Base-by-base conservation (phyloP, 2,329 filamentous ascomycete genomes). In the Penicillium sp. region DNA sequence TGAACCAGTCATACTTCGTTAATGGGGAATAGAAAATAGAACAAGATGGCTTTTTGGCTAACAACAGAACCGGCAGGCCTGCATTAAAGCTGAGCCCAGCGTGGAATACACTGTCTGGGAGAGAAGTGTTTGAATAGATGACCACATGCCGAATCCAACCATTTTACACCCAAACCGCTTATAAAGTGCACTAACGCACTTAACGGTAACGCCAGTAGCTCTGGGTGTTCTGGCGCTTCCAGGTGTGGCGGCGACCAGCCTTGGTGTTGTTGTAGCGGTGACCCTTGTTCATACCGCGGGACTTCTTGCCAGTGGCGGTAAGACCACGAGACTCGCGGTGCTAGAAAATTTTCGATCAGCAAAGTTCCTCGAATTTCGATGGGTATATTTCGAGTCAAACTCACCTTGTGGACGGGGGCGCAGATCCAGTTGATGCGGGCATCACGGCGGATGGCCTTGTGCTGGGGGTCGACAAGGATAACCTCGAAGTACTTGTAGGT, bases 401-500 rank as follows among this genome's bases (percentile, higher is more conserved):
- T 55, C 68, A 82, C 80, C 79, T 99, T 99, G 91, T 99, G 94
- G 75, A 99, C 95, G 71, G 94, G 90, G 84, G 95, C 95, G 83
- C 93, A 91, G 86, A 99, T 99, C 94, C 94, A 99, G 91, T 96
- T 99, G 90, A 99, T 97, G 82, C 94, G 92, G 75, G 94, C 84
- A 81, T 99, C 94, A 77, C 90, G 91, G 81, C 94, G 94, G 86
- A 99, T 99, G 77, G 94, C 94, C 88, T 97, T 97, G 91, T 99
- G 94, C 85, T 95, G 90, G 79, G 94, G 94, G 85, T 99, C 94
- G 78, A 99, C 93, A 76, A 97, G 91, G 85, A 99, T 97, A 81
- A 97, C 88, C 84, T 99, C 94, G 86, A 87, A 99, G 90, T 99
- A 99, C 87, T 99, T 99, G 91, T 97, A 99, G 82, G 94, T 99